These are phyloP conservation scores for Zoysia japonica DNA, from an alignment of 176 grass and related monocot species.

Conservation along the genomic window DNA sequence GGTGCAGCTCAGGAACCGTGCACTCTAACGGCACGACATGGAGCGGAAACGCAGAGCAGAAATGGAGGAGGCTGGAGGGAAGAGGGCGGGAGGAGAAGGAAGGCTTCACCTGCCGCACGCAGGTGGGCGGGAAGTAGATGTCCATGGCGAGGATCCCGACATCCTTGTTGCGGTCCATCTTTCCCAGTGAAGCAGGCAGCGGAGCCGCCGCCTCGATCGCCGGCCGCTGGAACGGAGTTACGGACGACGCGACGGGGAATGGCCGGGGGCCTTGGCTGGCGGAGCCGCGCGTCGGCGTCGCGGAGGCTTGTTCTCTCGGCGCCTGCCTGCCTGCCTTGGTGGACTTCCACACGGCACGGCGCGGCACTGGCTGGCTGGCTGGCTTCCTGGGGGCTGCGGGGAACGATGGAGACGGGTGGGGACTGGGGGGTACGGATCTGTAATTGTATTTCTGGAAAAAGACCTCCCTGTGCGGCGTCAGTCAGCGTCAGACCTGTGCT, in stretches of 20 bases:
- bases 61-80: neutral
- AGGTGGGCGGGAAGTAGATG: slow-evolving; percentile 84
- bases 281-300: too few species aligned
- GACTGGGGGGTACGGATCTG: neutral
- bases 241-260: neutral
- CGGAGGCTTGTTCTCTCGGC: neutral
- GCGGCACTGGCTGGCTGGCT: neutral
- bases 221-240: neutral
- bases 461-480: neutral
- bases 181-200: neutral
- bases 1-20: neutral
- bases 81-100: neutral
- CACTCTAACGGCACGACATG: neutral
- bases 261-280: neutral
- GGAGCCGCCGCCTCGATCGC: neutral
- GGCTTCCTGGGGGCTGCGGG: neutral
- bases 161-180: slow-evolving; percentile 52
- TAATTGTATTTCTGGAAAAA: neutral
- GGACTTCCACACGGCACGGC: neutral
- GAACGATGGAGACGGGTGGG: neutral
- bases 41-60: neutral
- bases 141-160: slow-evolving; percentile 89
- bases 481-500: neutral
- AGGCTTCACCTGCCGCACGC: slow-evolving; percentile 63
- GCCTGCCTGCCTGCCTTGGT: neutral